A percentile compares a stretch with the other conserved stretches of the same genome.
phyloP scores from a whole-genome alignment of 2,329 filamentous ascomycete genomes.

The Penicillium sp. region DNA sequence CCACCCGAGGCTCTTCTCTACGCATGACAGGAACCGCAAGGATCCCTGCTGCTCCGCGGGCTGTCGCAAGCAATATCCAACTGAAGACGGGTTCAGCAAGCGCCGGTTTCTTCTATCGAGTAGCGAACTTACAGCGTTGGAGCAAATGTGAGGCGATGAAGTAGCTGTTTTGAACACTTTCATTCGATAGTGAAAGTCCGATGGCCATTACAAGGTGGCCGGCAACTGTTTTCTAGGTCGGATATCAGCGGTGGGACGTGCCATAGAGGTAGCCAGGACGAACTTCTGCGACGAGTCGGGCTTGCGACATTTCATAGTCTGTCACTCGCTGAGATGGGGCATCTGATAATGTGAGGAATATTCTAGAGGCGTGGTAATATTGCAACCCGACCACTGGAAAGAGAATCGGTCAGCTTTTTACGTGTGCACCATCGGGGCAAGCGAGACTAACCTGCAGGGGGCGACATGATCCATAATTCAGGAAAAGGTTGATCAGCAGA shows the following conservation, averaged over 20 bases:
- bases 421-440: background rate
- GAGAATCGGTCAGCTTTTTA: background rate
- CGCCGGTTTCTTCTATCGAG: background rate
- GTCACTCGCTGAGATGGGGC: conserved; percentile 27
- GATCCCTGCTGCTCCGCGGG: conserved; percentile 36
- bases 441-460: conserved; percentile 37
- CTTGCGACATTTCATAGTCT: conserved; percentile 36
- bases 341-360: conserved; percentile 38
- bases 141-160: conserved; percentile 40
- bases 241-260: conserved; percentile 9
- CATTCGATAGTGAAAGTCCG: conserved; percentile 40
- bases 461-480: conserved; percentile 43
- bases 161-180: conserved; percentile 40
- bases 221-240: conserved; percentile 34
- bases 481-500: conserved; percentile 38
- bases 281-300: conserved; percentile 35
- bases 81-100: conserved; percentile 22
- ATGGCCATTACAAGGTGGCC: conserved; percentile 37
- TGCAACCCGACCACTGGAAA: conserved; percentile 43
- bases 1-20: conserved; percentile 39
- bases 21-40: conserved; percentile 32
- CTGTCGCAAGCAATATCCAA: conserved; percentile 41
- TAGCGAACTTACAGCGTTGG: conserved; percentile 32
- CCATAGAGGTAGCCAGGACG: background rate
- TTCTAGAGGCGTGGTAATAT: conserved; percentile 43